These are phyloP conservation scores for Podospora comata DNA, from an alignment of 495 filamentous ascomycete species.

Conservation along the genomic window DNA sequence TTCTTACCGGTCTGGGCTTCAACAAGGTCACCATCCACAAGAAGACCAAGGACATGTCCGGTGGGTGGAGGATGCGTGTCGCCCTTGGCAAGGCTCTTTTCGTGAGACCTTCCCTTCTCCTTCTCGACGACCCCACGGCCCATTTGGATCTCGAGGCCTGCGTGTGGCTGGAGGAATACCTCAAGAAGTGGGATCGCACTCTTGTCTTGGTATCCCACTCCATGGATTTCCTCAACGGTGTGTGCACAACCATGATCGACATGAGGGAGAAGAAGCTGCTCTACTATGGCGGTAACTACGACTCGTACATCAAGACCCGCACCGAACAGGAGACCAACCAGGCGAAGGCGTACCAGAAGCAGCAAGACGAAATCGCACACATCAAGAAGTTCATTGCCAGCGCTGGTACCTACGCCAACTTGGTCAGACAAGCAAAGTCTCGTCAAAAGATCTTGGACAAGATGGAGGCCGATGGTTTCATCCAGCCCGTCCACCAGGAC, in stretches of 20 bases:
- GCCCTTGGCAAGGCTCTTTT: conserved; percentile 96
- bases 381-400: conserved; percentile 99
- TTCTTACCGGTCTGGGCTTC: conserved; percentile 98
- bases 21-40: conserved; percentile 96
- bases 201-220: conserved; percentile 95
- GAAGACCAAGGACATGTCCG: conserved; percentile 99
- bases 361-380: conserved; percentile 97
- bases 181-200: conserved; percentile 99
- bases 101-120: conserved; percentile 90
- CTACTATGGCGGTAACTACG: conserved; percentile 99
- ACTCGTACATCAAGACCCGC: conserved; percentile 94
- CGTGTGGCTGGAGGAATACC: conserved; percentile 98
- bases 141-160: conserved; percentile 99
- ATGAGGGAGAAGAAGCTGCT: conserved; percentile 87
- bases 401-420: conserved; percentile 98
- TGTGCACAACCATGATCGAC: conserved; percentile 98
- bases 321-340: conserved; percentile 95
- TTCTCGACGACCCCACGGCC: conserved; percentile 97
- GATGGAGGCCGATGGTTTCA: conserved; percentile 99
- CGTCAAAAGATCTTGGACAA: conserved; percentile 99
- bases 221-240: conserved; percentile 98
- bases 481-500: conserved; percentile 82
- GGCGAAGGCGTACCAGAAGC: conserved; percentile 97
- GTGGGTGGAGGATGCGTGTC: conserved; percentile 99
- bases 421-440: conserved; percentile 97